Evolutionary conservation across 2,329 filamentous ascomycete species (phyloP).

Genomic region (Xylariaceae sp.): DNA sequence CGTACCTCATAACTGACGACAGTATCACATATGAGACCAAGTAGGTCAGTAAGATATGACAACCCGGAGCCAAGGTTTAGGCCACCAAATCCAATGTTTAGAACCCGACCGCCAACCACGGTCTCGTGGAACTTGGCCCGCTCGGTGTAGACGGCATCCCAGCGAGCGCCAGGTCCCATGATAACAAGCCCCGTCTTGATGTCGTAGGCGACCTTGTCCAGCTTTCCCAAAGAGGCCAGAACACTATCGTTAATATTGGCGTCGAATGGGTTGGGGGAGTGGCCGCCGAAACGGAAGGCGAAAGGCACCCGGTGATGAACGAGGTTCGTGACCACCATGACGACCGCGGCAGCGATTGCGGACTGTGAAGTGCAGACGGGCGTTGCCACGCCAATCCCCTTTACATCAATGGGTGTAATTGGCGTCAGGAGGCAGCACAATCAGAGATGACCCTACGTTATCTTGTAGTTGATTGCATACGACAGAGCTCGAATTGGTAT

Average conservation of each 20-base stretch:
- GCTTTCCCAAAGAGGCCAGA: conserved; percentile 3
- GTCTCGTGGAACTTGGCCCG: conserved; percentile 6
- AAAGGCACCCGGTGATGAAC: conserved; percentile 4
- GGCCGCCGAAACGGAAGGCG: conserved; percentile 7
- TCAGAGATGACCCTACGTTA: neutral
- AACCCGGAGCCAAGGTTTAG: conserved; percentile 4
- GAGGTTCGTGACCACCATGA: neutral
- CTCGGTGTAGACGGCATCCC: conserved; percentile 5
- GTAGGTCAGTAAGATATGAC: conserved; percentile 4
- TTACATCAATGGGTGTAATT: neutral
- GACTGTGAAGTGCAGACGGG: neutral
- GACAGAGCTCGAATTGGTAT: too few relatives aligned
- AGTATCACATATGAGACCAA: conserved; percentile 12
- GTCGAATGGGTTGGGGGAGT: conserved; percentile 4
- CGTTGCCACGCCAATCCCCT: neutral
- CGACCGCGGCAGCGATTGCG: neutral
- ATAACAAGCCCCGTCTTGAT: conserved; percentile 2
- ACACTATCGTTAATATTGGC: conserved; percentile 5
- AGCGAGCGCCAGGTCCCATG: conserved; percentile 2
- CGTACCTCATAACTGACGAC: conserved; percentile 13
- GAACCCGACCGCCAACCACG: conserved; percentile 6
- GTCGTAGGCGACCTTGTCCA: conserved; percentile 2
- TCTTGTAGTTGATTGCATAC: too few relatives aligned
- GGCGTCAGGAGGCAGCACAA: neutral
- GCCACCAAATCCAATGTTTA: conserved; percentile 6